Evolutionary conservation across 1,284 basidiomycete species (phyloP).

Genomic region (Heliocybe sulcata): DNA sequence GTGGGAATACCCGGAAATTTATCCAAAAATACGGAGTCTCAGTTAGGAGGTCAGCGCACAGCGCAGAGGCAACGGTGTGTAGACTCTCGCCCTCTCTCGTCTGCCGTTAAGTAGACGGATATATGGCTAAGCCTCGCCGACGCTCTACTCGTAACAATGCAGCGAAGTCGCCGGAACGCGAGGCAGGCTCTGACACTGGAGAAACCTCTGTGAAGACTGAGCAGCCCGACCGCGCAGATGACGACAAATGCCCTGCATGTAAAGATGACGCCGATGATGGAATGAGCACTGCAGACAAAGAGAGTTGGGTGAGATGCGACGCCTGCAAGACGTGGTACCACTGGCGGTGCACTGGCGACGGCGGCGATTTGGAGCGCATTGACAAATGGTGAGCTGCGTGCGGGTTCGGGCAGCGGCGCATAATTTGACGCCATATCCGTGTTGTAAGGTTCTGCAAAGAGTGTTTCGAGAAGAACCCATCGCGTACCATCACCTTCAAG

Average conservation of each 20-base stretch:
- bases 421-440: not conserved
- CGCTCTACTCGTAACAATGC: conserved; percentile 12
- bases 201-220: conserved; percentile 10
- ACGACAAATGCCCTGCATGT: conserved; percentile 18
- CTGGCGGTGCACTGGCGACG: conserved; percentile 71
- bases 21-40: not conserved
- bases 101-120: not conserved
- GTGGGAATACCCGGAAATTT: not conserved
- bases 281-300: conserved; percentile 33
- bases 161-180: conserved; percentile 14
- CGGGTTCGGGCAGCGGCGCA: not conserved
- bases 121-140: conserved; percentile 19
- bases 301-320: conserved; percentile 71
- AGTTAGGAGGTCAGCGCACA: not conserved
- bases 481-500: conserved; percentile 62
- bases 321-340: conserved; percentile 77
- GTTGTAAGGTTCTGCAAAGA: conserved; percentile 58
- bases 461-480: conserved; percentile 53
- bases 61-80: not conserved
- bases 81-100: not conserved
- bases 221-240: conserved; percentile 4
- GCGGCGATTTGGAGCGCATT: conserved; percentile 50
- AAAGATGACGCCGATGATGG: conserved; percentile 4
- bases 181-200: not conserved
- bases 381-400: conserved; percentile 44